Evolutionary conservation across 768 basidiomycete genomes (phyloP).

Genomic region (Leccinum sublutescens): DNA sequence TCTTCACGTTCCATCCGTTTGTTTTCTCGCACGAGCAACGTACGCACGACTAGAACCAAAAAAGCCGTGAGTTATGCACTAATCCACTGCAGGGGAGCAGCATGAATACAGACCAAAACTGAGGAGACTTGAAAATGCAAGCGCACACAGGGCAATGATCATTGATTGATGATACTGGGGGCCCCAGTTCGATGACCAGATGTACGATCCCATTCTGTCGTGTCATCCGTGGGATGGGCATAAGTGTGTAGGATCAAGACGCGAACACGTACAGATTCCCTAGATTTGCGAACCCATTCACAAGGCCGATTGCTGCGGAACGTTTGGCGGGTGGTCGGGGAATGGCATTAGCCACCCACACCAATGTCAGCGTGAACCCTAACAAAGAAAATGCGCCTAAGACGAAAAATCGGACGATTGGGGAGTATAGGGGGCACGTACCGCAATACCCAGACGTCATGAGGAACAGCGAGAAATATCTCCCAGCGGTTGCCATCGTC

Average conservation of each 20-base stretch:
- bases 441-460: conserved; percentile 55
- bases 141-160: conserved; percentile 43
- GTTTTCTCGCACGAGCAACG: conserved; percentile 50
- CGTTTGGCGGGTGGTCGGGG: conserved; percentile 55
- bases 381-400: not conserved
- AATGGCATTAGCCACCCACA: conserved; percentile 63
- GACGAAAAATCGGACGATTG: not conserved
- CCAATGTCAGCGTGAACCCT: conserved; percentile 46
- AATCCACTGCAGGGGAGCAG: not conserved
- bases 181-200: conserved; percentile 61
- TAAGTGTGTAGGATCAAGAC: not conserved
- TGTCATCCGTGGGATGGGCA: not conserved
- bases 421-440: conserved; percentile 9
- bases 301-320: conserved; percentile 58
- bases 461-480: conserved; percentile 64
- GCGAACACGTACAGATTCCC: conserved; percentile 50
- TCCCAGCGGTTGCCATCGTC: conserved; percentile 48
- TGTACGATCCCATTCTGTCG: conserved; percentile 57
- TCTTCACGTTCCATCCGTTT: conserved; percentile 50
- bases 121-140: conserved; percentile 33
- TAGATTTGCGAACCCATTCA: conserved; percentile 59
- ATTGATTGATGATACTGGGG: conserved; percentile 63
- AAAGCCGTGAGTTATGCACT: not conserved
- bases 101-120: conserved; percentile 32
- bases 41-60: conserved; percentile 38